A percentile compares a stretch with the other conserved stretches of the same genome.
Evolutionary conservation across 2,329 filamentous ascomycete genomes (phyloP).

Genomic region (Epichloe glyceriae): DNA sequence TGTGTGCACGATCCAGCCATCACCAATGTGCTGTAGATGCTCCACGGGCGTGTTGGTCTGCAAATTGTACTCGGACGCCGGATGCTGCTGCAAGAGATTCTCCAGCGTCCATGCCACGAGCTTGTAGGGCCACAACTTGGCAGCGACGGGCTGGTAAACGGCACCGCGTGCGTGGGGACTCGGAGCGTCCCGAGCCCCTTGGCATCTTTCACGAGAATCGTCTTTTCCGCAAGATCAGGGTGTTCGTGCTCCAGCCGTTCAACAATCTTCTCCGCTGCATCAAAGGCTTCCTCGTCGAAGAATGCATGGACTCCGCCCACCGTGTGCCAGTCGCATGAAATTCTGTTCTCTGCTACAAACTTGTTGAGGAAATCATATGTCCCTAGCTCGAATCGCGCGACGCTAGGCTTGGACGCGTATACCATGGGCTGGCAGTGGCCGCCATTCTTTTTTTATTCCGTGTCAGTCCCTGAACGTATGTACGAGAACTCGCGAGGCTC

Average conservation of each 20-base stretch:
- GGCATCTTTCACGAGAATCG: slow-evolving; percentile 26
- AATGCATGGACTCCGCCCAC: slow-evolving; percentile 52
- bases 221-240: slow-evolving; percentile 42
- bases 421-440: slow-evolving; percentile 65
- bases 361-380: slow-evolving; percentile 49
- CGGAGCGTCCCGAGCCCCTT: slow-evolving; percentile 37
- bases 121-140: slow-evolving; percentile 73
- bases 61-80: slow-evolving; percentile 46
- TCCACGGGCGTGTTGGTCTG: slow-evolving; percentile 61
- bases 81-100: slow-evolving; percentile 29
- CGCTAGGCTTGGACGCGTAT: slow-evolving; percentile 44
- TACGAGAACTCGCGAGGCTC: too few relatives aligned
- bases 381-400: slow-evolving; percentile 59
- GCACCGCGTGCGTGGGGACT: slow-evolving; percentile 45
- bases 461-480: not conserved
- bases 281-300: slow-evolving; percentile 42
- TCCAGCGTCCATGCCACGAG: slow-evolving; percentile 62
- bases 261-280: slow-evolving; percentile 37
- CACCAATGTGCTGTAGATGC: slow-evolving; percentile 25
- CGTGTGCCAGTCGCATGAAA: slow-evolving; percentile 58
- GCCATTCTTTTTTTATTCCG: slow-evolving; percentile 37
- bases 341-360: slow-evolving; percentile 41
- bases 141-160: slow-evolving; percentile 51
- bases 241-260: slow-evolving; percentile 31
- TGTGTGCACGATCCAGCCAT: slow-evolving; percentile 51